These are phyloP conservation scores for Calonectria fujianensis DNA, from an alignment of 2,329 filamentous ascomycete species.

Conservation along the genomic window DNA sequence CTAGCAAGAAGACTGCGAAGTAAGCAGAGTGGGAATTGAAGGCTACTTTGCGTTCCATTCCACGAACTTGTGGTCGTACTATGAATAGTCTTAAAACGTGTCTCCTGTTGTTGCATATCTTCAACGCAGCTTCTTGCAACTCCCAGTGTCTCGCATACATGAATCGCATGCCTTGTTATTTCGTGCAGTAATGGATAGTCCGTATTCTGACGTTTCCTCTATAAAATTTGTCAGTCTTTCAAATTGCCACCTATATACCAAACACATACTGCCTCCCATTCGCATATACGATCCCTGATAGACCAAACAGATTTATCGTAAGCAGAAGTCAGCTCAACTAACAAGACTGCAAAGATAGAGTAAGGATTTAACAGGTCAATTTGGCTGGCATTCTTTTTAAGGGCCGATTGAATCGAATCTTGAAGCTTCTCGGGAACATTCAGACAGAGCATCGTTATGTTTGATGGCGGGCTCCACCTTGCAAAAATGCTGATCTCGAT, in stretches of 20 bases:
- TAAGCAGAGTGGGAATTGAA: neutral
- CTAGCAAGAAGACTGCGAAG: neutral
- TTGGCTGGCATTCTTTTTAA: neutral
- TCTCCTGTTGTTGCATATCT: neutral
- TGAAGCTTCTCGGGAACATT: neutral
- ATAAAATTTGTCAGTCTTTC: neutral
- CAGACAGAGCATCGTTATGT: neutral
- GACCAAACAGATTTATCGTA: neutral
- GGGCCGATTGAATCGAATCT: neutral
- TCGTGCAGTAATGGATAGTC: neutral
- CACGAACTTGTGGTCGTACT: neutral
- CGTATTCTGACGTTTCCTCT: neutral
- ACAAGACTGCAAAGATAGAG: neutral
- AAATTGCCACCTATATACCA: neutral
- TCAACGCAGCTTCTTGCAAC: neutral
- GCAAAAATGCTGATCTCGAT: neutral
- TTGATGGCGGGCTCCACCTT: neutral
- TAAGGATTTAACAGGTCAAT: neutral
- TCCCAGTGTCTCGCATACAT: neutral
- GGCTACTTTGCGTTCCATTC: neutral
- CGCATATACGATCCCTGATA: neutral
- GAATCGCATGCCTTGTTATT: slow-evolving; percentile 5
- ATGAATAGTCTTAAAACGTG: neutral
- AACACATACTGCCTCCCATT: neutral
- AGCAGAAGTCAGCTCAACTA: neutral